Base-by-base conservation (phyloP, 441 rosid genomes). In the Croton laevigatus region DNA sequence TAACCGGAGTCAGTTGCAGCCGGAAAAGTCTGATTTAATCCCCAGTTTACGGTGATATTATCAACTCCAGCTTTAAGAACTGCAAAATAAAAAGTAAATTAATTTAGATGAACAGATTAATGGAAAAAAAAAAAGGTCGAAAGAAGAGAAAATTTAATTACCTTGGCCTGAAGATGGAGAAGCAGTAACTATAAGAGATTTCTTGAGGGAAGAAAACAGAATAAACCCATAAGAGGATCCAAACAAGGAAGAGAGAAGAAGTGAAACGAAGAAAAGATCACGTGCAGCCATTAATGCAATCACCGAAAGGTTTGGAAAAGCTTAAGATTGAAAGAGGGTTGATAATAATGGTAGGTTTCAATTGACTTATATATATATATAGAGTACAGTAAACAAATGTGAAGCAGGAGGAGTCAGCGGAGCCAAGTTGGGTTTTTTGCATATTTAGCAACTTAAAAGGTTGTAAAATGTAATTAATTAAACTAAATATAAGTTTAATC, bases 61-160 rank as follows among this genome's bases (percentile, higher is more conserved):
- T 89, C 87, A 55, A 71, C 85, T 0, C 89, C 91, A 14, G 79
- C 79, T 73, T 80, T 77, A 70, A 87, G 34, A 69, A 86, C 94
- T 89, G 86, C 73, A 69, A 14, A 55, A 1, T 53, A 32, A 65
- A 46, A 14, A 48, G 5, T 13, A 1, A 48, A 49, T 16, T 49
- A 13, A 16, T 13, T 0, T 4, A 6, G 6, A 40, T 6, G 44
- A 40, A 40, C 5, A 9, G 44, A 40, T 40, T 40, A 40, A 38
- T 4, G 5, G 10, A 9, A 40, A 20, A 37, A 11, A 6, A 9
- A 40, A 20, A 37, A 11, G 4, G 12, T 48, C 23, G 17, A 64
- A 9, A 40, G 1, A 53, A 53, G 8, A 57, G 37, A 27, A 6
- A 57, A 1, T 36, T 57, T 36, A 0, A 17, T 45, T 81, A 85